A percentile compares a stretch with the other conserved stretches of the same genome.
Evolutionary conservation across 768 basidiomycete genomes (phyloP).

Genomic region (Fomitopsis pulvina): DNA sequence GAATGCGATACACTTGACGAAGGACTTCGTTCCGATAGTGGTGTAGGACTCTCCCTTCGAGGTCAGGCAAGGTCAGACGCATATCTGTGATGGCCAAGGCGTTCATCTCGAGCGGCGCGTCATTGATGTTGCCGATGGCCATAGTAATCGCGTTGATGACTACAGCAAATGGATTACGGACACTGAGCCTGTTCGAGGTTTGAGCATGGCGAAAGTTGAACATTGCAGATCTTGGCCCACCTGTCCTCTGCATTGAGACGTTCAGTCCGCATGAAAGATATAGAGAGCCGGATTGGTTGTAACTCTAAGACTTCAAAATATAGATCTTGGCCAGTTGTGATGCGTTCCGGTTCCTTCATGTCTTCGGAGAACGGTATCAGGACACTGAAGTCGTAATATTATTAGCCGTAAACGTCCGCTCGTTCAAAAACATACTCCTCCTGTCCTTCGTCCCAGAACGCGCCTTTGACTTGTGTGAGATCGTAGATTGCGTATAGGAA

Average conservation of each 20-base stretch:
- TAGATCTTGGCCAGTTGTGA: conserved; percentile 66
- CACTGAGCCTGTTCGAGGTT: conserved; percentile 46
- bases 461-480: conserved; percentile 85
- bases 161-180: conserved; percentile 88
- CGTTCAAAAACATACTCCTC: conserved; percentile 65
- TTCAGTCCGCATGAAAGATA: conserved; percentile 98
- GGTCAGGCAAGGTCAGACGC: conserved; percentile 77
- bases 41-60: conserved; percentile 77
- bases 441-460: conserved; percentile 75
- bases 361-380: conserved; percentile 65
- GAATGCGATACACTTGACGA: conserved; percentile 89
- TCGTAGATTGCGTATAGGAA: conserved; percentile 90
- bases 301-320: conserved; percentile 96
- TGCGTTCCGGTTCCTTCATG: conserved; percentile 64
- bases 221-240: conserved; percentile 37
- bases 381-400: conserved; percentile 35
- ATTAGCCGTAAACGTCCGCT: conserved; percentile 1
- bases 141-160: conserved; percentile 93
- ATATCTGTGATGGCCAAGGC: conserved; percentile 93
- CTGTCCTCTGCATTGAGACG: conserved; percentile 89
- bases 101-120: conserved; percentile 91
- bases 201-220: not conserved
- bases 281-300: conserved; percentile 85
- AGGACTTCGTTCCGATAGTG: conserved; percentile 94
- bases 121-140: conserved; percentile 95